Evolutionary conservation across 495 filamentous ascomycete species (phyloP).

Genomic region (Cercophora newfieldiana): DNA sequence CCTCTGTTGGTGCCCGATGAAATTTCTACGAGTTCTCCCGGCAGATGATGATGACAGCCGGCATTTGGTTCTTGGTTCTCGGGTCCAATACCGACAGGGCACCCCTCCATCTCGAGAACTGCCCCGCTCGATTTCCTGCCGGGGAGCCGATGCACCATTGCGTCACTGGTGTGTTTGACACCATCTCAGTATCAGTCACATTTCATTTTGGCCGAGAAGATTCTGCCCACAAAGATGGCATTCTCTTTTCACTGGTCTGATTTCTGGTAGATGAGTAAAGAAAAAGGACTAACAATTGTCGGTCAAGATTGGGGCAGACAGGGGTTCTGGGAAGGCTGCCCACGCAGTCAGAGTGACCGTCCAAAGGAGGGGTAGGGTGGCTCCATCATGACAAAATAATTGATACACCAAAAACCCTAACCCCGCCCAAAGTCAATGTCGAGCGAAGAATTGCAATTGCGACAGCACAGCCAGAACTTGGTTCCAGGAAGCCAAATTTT

Average conservation of each 20-base stretch:
- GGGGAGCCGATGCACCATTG: conserved; percentile 17
- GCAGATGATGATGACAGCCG: conserved; percentile 13
- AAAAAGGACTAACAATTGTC: background rate
- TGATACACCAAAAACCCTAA: too few relatives aligned
- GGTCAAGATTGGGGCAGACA: background rate
- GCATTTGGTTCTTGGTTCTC: conserved; percentile 8
- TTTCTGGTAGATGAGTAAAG: background rate
- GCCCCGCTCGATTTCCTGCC: background rate
- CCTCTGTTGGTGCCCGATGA: conserved; percentile 12
- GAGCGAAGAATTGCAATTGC: too few relatives aligned
- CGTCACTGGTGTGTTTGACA: conserved; percentile 14
- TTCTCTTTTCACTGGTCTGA: background rate
- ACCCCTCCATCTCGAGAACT: background rate
- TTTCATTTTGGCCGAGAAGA: conserved; percentile 3
- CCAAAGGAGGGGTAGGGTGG: background rate
- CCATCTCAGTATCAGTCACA: background rate
- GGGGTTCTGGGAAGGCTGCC: background rate
- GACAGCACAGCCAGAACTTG: too few relatives aligned
- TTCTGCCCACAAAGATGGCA: background rate
- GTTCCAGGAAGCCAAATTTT: too few relatives aligned
- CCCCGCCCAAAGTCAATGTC: too few relatives aligned
- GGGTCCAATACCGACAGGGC: conserved; percentile 17
- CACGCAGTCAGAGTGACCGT: background rate
- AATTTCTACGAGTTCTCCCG: background rate
- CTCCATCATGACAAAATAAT: too few relatives aligned